Evolutionary conservation across 2,329 filamentous ascomycete genomes (phyloP), one percentile per base, ranked within the genome.

Genomic region (Fusarium verrucosum): DNA sequence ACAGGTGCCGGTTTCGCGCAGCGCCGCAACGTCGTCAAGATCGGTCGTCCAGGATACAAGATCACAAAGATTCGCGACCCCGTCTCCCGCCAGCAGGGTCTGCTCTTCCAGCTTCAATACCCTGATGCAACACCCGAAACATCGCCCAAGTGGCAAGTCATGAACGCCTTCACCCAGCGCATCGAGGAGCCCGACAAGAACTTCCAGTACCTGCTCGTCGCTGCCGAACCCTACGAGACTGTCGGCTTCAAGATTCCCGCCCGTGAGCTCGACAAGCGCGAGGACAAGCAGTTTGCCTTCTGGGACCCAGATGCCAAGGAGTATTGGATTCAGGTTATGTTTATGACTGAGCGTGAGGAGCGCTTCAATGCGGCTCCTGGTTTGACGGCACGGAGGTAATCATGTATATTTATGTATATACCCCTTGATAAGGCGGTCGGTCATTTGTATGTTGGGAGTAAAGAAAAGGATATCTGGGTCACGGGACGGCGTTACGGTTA

Each of bases 271-370:
- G 95, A 99, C 80, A 87, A 93, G 71, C 85, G 91, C 22, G 93
- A 96, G 68, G 94, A 92, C 55, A 86, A 89, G 72, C 95, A 94
- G 78, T 99, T 94, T 85, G 90, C 87, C 50, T 98, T 94, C 89
- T 99, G 94, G 83, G 95, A 99, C 79, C 89, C 90, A 60, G 95
- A 99, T 77, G 88, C 90, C 65, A 97, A 96, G 83, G 94, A 98
- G 81, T 99, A 96, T 75, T 98, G 93, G 92, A 87, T 97, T 36
- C 95, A 98, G 82, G 86, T 99, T 67, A 91, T 98, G 83, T 99
- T 98, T 81, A 95, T 97, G 86, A 98, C 95, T 35, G 95, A 99
- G 83, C 88, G 95, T 65, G 95, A 98, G 80, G 94, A 97, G 84
- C 85, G 93, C 60, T 98, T 89, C 66, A 87, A 87, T 45, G 86